These are phyloP conservation scores for Salvia miltiorrhiza DNA, from an alignment of 257 asterid genomes.

Conservation along the genomic window DNA sequence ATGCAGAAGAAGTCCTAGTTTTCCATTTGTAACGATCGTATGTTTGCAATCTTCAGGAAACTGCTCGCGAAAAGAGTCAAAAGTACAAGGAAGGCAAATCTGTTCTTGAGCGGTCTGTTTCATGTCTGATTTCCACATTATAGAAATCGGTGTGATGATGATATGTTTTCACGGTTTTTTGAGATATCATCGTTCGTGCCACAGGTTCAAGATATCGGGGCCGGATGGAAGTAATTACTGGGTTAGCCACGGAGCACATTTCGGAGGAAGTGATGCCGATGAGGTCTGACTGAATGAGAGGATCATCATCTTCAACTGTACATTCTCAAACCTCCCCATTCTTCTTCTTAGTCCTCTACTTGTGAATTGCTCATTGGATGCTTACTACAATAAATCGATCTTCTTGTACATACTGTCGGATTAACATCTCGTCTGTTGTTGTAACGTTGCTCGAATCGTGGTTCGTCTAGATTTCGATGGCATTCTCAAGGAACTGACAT, in stretches of 20 bases:
- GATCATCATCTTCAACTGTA: constrained; percentile 37
- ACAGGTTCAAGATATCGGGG: constrained; percentile 72
- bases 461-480: too few species aligned
- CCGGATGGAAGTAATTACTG: constrained; percentile 73
- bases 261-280: constrained; percentile 66
- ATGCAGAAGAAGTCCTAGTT: neutral
- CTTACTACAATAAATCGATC: constrained; percentile 1
- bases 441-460: neutral
- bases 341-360: constrained; percentile 17
- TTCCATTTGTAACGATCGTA: neutral
- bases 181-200: neutral
- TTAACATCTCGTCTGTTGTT: constrained; percentile 2
- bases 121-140: constrained; percentile 5
- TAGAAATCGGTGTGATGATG: neutral
- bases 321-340: constrained; percentile 31
- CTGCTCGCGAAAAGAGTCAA: constrained; percentile 80
- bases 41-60: constrained; percentile 45
- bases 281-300: constrained; percentile 34
- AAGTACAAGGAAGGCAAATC: constrained; percentile 98
- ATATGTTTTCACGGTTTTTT: constrained; percentile 6
- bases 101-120: constrained; percentile 80
- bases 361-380: constrained; percentile 13
- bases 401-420: constrained; percentile 8
- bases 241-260: constrained; percentile 49
- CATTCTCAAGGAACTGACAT: too few species aligned